phyloP scores from a whole-genome alignment of 495 filamentous ascomycete species.

The Corynascus novoguineensis region DNA sequence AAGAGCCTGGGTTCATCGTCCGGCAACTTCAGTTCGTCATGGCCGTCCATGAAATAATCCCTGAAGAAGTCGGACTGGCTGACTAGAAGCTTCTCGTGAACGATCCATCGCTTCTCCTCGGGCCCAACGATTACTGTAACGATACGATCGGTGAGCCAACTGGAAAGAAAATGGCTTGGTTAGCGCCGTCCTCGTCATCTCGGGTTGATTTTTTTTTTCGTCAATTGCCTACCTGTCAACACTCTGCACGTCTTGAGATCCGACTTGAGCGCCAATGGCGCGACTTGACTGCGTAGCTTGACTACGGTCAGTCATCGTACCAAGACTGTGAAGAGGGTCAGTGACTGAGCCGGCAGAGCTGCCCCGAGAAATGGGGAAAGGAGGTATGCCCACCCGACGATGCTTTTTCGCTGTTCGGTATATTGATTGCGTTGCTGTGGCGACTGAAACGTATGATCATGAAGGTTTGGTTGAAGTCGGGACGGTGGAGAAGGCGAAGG shows the following conservation, averaged over 20 bases:
- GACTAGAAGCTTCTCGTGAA: constrained; percentile 27
- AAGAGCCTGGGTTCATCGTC: constrained; percentile 23
- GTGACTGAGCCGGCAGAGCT: not conserved
- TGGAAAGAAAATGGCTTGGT: not conserved
- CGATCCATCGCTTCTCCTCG: constrained; percentile 14
- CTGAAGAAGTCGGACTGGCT: constrained; percentile 24
- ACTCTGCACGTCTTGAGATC: not conserved
- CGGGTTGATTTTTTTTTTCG: too few relatives aligned
- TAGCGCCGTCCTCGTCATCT: not conserved
- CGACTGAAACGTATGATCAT: too few relatives aligned
- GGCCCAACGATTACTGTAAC: constrained; percentile 20
- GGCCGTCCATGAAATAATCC: not conserved
- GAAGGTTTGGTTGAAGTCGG: too few relatives aligned
- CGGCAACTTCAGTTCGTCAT: constrained; percentile 15
- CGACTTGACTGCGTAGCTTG: not conserved
- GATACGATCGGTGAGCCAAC: constrained; percentile 24
- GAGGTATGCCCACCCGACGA: too few relatives aligned
- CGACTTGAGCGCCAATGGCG: not conserved
- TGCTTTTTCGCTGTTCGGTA: too few relatives aligned
- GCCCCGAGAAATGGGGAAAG: too few relatives aligned
- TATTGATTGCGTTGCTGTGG: too few relatives aligned
- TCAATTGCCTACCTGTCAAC: not conserved
- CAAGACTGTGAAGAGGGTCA: not conserved
- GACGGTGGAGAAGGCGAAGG: too few relatives aligned
- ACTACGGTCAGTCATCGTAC: not conserved